A percentile compares a stretch with the other conserved stretches of the same genome.
These are phyloP conservation scores for Setomelanomma holmii DNA, from an alignment of 2,329 filamentous ascomycete species.

Conservation along the genomic window DNA sequence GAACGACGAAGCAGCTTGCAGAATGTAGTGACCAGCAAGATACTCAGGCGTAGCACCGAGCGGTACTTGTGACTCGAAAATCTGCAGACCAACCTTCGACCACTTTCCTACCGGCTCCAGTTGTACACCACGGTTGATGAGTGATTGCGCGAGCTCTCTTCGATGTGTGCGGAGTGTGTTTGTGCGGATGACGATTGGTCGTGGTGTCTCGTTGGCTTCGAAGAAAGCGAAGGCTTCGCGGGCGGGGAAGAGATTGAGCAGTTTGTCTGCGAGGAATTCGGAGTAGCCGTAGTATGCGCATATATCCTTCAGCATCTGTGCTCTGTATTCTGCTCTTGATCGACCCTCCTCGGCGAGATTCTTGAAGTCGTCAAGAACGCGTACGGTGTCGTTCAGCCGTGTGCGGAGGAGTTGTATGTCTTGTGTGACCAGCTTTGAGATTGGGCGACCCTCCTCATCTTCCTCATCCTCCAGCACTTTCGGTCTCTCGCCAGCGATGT, in stretches of 20 bases:
- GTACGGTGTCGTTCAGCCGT: constrained; percentile 90
- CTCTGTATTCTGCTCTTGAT: constrained; percentile 86
- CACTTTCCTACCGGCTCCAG: constrained; percentile 97
- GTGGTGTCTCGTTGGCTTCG: constrained; percentile 94
- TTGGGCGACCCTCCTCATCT: constrained; percentile 65
- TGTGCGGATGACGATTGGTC: constrained; percentile 93
- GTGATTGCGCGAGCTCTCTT: constrained; percentile 83
- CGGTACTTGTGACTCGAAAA: constrained; percentile 88
- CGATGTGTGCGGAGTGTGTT: constrained; percentile 86
- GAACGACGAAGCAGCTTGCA: constrained; percentile 96
- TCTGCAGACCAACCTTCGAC: constrained; percentile 96
- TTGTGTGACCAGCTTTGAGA: constrained; percentile 71
- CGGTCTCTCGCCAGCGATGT: constrained; percentile 75
- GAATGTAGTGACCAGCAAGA: constrained; percentile 94
- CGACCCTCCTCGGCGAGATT: constrained; percentile 80
- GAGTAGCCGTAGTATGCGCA: constrained; percentile 98
- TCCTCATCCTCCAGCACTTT: constrained; percentile 68
- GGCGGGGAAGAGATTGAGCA: constrained; percentile 89
- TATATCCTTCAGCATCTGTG: constrained; percentile 86
- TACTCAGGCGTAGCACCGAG: constrained; percentile 97
- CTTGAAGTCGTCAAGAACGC: constrained; percentile 87
- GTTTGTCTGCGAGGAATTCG: constrained; percentile 91
- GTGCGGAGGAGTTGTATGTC: constrained; percentile 88
- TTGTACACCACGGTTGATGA: constrained; percentile 96
- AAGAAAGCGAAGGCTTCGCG: constrained; percentile 97